Base-by-base conservation (phyloP, 495 filamentous ascomycete genomes). In the Neurospora terricola region DNA sequence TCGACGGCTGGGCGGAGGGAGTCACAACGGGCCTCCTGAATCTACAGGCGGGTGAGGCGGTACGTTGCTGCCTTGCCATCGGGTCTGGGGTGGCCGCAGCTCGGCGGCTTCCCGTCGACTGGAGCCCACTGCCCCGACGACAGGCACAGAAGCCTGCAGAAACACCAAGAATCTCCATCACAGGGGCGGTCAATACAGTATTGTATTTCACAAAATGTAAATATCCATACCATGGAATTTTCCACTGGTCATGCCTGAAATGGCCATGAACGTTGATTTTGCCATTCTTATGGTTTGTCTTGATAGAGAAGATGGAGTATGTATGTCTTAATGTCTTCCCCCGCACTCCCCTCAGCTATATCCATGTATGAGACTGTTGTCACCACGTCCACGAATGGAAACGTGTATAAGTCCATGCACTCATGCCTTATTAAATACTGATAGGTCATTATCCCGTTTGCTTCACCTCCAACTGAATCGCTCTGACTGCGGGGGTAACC, bases 91-190 rank as follows among this genome's bases (percentile, higher is more conserved):
- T 74, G 76, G 77, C 71, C 71, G 69, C 72, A 71, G 40, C 54
- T 73, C 42, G 70, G 69, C 71, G 69, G 69, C 74, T 74, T 62
- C 54, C 54, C 54, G 23, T 30, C 54, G 54, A 34, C 11, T 62
- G 54, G 54, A 62, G 54, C 54, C 54, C 54, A 62, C 23, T 30
- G n/a, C n/a, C n/a, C n/a, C n/a, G 12, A 30, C 23, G 23, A 62
- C 73, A 74, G 66, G 69, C 74, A 62, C 43, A 74, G 80, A 80
- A 81, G 71, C 77, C 37, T 72, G 71, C 72, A 77, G 81, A 83
- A 83, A 43, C 76, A 59, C 66, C 66, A 62, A 71, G 75, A 76
- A 77, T 54, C 34, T 42, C 18, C 48, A 71, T 36, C 30, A 27
- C 21, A 6, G 14, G 10, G 3, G 27, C 45, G 34, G 59, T 73